Conservation (phyloP, 2,329 filamentous ascomycete species). For the Apiospora saccharicola region DNA sequence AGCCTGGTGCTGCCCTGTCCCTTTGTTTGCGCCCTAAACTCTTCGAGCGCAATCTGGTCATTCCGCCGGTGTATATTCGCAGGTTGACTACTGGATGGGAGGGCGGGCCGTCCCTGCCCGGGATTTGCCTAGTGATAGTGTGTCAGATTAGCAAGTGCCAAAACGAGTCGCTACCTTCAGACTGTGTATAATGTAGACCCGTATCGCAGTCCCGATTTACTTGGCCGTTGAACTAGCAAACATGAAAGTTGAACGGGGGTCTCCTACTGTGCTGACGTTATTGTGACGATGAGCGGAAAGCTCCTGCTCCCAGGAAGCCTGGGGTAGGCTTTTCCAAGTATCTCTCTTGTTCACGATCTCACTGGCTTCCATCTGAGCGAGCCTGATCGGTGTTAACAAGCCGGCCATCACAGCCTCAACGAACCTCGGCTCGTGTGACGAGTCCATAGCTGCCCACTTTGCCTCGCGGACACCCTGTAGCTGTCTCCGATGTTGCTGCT, state of each 20-base stretch:
- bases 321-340: not conserved
- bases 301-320: not conserved
- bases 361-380: constrained; percentile 31
- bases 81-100: not conserved
- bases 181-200: not conserved
- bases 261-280: not conserved
- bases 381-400: constrained; percentile 30
- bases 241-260: not conserved
- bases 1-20: not conserved
- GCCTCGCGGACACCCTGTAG: constrained; percentile 26
- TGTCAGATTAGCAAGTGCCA: constrained; percentile 6
- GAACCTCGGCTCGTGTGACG: constrained; percentile 33
- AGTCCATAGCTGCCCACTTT: constrained; percentile 33
- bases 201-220: not conserved
- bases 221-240: constrained; percentile 4
- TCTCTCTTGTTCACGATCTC: not conserved
- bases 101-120: not conserved
- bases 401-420: constrained; percentile 34
- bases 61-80: not conserved
- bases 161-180: not conserved
- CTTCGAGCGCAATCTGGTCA: not conserved
- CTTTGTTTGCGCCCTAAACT: not conserved
- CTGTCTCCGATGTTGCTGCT: constrained; percentile 19
- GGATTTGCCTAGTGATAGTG: constrained; percentile 1
- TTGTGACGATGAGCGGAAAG: not conserved